Percentiles rank a stretch among this genome's conserved stretches.
phyloP scores from a whole-genome alignment of 225 moss, liverwort and hornwort species.

The Marchantia polymorpha region DNA sequence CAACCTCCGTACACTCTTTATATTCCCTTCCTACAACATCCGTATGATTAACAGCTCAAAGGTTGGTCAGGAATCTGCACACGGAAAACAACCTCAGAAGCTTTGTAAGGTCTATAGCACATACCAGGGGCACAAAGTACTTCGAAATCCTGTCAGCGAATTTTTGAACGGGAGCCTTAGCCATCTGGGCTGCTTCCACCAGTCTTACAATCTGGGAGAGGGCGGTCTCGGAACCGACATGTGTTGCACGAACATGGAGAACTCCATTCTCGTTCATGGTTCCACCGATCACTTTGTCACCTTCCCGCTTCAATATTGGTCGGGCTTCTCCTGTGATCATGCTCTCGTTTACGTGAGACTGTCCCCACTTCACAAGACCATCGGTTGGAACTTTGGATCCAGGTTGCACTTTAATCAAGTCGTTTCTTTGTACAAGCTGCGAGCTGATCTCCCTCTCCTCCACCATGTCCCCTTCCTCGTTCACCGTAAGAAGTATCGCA shows the following conservation, averaged over 20 bases:
- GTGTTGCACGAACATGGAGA: constrained; percentile 75
- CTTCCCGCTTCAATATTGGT: constrained; percentile 74
- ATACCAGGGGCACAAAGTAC: constrained; percentile 84
- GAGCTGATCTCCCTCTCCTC: constrained; percentile 70
- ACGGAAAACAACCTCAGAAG: not conserved
- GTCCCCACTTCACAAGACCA: constrained; percentile 78
- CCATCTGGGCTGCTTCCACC: constrained; percentile 99
- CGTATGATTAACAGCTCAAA: not conserved
- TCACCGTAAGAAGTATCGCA: constrained; percentile 56
- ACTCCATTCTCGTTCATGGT: constrained; percentile 97
- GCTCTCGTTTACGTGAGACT: constrained; percentile 94
- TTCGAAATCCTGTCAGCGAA: constrained; percentile 92
- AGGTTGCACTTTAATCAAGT: constrained; percentile 91
- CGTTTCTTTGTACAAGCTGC: constrained; percentile 90
- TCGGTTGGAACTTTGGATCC: constrained; percentile 95
- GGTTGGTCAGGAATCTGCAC: not conserved
- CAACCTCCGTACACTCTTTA: no score
- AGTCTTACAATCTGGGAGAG: constrained; percentile 92
- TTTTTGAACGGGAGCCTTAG: constrained; percentile 97
- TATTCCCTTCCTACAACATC: not conserved
- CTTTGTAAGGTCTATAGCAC: not conserved
- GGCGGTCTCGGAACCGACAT: constrained; percentile 96
- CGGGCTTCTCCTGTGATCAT: constrained; percentile 97
- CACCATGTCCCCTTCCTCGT: constrained; percentile 43
- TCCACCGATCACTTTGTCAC: constrained; percentile 93